Conservation (phyloP, 2,329 filamentous ascomycete species). For the Escovopsis weberi region DNA sequence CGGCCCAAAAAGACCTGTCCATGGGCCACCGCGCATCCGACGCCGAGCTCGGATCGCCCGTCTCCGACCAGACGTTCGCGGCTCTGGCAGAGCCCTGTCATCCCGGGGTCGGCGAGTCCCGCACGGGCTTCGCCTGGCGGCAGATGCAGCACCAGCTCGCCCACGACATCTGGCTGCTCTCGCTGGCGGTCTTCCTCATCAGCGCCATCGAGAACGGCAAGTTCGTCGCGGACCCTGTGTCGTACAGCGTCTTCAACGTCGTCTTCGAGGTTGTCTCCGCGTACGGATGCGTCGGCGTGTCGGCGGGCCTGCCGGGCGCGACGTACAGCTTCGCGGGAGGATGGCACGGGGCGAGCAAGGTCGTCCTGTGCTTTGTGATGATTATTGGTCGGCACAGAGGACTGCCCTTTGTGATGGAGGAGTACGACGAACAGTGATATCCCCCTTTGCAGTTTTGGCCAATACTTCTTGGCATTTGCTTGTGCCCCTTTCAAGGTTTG, state of each 20-base stretch:
- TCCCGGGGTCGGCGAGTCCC: not conserved
- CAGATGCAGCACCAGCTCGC: not conserved
- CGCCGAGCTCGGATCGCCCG: too few relatives aligned
- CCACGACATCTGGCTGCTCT: not conserved
- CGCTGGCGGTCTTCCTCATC: not conserved
- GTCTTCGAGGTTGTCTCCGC: conserved; percentile 42
- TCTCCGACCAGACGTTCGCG: too few relatives aligned
- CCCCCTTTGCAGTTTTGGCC: too few relatives aligned
- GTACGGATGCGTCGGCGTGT: conserved; percentile 49
- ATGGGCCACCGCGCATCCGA: too few relatives aligned
- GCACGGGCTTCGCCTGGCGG: not conserved
- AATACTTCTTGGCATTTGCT: too few relatives aligned
- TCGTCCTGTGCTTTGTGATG: conserved; percentile 43
- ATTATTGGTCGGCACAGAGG: conserved; percentile 41
- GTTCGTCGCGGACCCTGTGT: conserved; percentile 42
- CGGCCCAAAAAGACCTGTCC: too few relatives aligned
- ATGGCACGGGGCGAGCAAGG: conserved; percentile 39
- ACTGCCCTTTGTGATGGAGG: conserved; percentile 20
- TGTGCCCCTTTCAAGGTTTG: too few relatives aligned
- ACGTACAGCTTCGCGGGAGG: conserved; percentile 41
- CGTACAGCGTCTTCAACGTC: conserved; percentile 45
- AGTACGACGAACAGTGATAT: too few relatives aligned
- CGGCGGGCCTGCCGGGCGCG: conserved; percentile 37
- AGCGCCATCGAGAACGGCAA: conserved; percentile 23
- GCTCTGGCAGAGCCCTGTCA: too few relatives aligned